Evolutionary conservation across 768 basidiomycete genomes (phyloP).

Genomic region (Auricularia heimuer): DNA sequence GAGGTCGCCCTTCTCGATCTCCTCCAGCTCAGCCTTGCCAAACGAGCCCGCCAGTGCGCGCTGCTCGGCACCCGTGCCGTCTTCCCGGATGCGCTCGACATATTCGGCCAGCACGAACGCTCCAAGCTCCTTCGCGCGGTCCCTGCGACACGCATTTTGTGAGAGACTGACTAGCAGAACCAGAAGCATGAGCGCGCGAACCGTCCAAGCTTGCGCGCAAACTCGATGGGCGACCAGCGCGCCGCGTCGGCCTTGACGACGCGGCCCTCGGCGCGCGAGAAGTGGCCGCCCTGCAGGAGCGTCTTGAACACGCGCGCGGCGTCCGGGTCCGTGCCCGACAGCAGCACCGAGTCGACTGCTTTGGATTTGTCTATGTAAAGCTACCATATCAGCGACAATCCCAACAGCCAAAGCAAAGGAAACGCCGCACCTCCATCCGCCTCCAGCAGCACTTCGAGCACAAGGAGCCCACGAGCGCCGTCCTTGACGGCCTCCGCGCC

Average conservation of each 20-base stretch:
- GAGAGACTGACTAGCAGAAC: too few relatives aligned
- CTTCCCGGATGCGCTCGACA: slow-evolving; percentile 42
- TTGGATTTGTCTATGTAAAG: slow-evolving; percentile 51
- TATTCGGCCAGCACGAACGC: slow-evolving; percentile 70
- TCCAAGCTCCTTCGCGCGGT: slow-evolving; percentile 52
- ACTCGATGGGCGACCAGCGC: slow-evolving; percentile 46
- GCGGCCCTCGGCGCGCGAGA: slow-evolving; percentile 47
- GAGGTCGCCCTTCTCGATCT: slow-evolving; percentile 42
- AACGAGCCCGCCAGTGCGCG: slow-evolving; percentile 51
- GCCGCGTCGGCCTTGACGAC: slow-evolving; percentile 36
- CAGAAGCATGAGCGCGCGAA: too few relatives aligned
- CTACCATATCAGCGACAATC: background rate
- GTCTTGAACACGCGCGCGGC: slow-evolving; percentile 72
- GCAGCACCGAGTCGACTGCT: slow-evolving; percentile 51
- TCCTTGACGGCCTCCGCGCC: slow-evolving; percentile 59
- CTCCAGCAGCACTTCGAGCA: slow-evolving; percentile 75
- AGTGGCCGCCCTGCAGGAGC: slow-evolving; percentile 86
- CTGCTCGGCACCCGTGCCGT: slow-evolving; percentile 27
- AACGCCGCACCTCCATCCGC: slow-evolving; percentile 65
- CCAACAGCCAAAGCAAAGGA: background rate
- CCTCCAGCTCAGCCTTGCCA: slow-evolving; percentile 32
- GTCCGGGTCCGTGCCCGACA: slow-evolving; percentile 44
- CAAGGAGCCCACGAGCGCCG: slow-evolving; percentile 68
- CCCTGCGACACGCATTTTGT: slow-evolving; percentile 2
- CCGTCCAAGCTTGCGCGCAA: slow-evolving; percentile 45